Evolutionary conservation across 73 alveolate genomes (phyloP).

Genomic region (Symbiodinium pilosum): DNA sequence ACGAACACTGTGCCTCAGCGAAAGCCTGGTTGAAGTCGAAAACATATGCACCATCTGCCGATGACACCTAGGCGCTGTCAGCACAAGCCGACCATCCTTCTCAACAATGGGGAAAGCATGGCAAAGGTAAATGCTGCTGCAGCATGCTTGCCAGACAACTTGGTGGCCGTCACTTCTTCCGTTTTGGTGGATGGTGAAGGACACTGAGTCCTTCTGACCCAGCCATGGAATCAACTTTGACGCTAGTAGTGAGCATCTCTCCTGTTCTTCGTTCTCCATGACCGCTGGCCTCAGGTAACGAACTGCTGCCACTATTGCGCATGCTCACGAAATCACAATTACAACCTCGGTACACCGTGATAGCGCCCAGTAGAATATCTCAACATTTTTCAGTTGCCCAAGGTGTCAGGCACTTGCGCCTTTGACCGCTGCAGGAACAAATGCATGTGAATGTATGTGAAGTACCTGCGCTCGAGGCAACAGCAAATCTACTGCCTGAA

Average conservation of each 20-base stretch:
- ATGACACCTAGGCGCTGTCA: conserved; percentile 13
- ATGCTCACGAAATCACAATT: no score
- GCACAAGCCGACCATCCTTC: not conserved
- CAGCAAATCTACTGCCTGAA: no score
- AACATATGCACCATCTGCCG: conserved; percentile 63
- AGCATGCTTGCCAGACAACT: not conserved
- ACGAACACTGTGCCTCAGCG: conserved; percentile 15
- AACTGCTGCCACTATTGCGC: no score
- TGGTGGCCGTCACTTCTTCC: conserved; percentile 33
- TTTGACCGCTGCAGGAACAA: no score
- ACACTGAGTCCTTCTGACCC: not conserved
- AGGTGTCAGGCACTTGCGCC: not conserved
- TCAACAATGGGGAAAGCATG: not conserved
- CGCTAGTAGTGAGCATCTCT: not conserved
- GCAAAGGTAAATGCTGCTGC: no score
- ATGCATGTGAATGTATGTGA: no score
- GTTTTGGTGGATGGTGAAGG: conserved; percentile 41
- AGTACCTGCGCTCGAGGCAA: no score
- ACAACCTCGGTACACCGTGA: no score
- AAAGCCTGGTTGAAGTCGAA: conserved; percentile 75
- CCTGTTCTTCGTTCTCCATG: conserved; percentile 49
- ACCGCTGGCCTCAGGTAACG: conserved; percentile 43
- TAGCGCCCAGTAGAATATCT: no score
- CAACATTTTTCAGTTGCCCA: not conserved
- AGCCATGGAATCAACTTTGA: not conserved